Evolutionary conservation across 768 basidiomycete species (phyloP), one percentile per base, ranked within the genome.

Genomic region (Podaxis mareebaensis): DNA sequence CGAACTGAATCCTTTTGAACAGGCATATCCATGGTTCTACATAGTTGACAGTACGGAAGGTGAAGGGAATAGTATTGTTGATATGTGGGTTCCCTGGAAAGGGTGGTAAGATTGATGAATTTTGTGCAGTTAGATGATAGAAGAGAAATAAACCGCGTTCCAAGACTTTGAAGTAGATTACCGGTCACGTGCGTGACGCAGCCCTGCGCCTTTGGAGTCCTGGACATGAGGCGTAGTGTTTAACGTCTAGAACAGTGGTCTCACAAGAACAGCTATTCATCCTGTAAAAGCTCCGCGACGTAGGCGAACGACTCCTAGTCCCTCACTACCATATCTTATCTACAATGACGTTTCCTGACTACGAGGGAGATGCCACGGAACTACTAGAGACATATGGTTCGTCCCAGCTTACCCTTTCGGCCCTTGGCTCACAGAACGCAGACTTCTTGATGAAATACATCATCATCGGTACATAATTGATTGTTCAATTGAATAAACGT

Each of bases 391-490:
- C 95, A 65, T 98, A 98, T 75, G 95, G 95, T 95, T 83, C 64
- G 42, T 53, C 53, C 33, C 56, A 28, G 58, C 33, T 20, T 15
- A 38, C 42, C 22, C 38, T 26, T 38, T 62, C 55, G 61, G 57
- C 64, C 64, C 58, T 67, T 68, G 71, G 66, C 60, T 63, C 46
- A 64, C 52, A 67, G 15, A 51, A 62, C 61, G 51, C 75, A 97
- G 97, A 99, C 78, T 99, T 97, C 76, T 85, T 99, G 68, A 94
- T 98, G 89, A 99, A 99, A 80, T 95, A 95, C 77, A 97, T 98
- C 72, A 86, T 99, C 68, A 94, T 98, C 70, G 96, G 96, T 93
- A 68, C 64, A 39, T 12, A 26, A 61, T 58, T 57, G 67, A 53
- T 40, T 36, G 49, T 54, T 26, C 36, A 56, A 36, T 61, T n/a